Conservation (phyloP, 2,329 filamentous ascomycete genomes). For the Fusarium albidum region DNA sequence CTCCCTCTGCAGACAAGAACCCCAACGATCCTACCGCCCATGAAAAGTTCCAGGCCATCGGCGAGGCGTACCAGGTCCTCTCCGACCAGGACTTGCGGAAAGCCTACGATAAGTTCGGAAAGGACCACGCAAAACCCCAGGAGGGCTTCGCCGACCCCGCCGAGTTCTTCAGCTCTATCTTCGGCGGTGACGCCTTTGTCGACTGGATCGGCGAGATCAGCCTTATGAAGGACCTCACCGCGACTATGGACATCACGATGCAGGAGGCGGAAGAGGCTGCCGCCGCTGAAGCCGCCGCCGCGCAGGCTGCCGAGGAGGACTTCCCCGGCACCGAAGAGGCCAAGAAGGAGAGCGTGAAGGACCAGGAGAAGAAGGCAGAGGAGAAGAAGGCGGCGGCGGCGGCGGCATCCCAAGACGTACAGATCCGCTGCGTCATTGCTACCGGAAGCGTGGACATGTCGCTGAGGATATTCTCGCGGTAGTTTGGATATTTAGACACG, state of each 20-base stretch:
- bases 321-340: slow-evolving; percentile 66
- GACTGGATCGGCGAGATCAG: slow-evolving; percentile 99
- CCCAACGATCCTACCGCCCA: slow-evolving; percentile 94
- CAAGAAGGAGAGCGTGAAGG: slow-evolving; percentile 63
- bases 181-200: slow-evolving; percentile 93
- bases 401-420: slow-evolving; percentile 48
- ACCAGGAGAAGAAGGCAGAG: slow-evolving; percentile 40
- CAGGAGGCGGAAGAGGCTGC: slow-evolving; percentile 73
- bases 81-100: slow-evolving; percentile 87
- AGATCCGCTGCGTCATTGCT: slow-evolving; percentile 85
- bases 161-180: slow-evolving; percentile 99
- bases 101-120: slow-evolving; percentile 96
- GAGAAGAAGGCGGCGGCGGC: slow-evolving; percentile 36
- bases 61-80: slow-evolving; percentile 80
- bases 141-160: slow-evolving; percentile 95
- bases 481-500: slow-evolving; percentile 27
- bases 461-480: slow-evolving; percentile 76
- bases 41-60: slow-evolving; percentile 90
- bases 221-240: slow-evolving; percentile 97
- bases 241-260: slow-evolving; percentile 98
- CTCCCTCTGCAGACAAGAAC: slow-evolving; percentile 80
- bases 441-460: slow-evolving; percentile 81
- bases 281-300: slow-evolving; percentile 59
- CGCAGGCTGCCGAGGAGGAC: slow-evolving; percentile 61
- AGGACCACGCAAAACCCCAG: slow-evolving; percentile 89